These are phyloP conservation scores for Vigna nakashimae DNA, from an alignment of 306 rosid species.

Conservation along the genomic window DNA sequence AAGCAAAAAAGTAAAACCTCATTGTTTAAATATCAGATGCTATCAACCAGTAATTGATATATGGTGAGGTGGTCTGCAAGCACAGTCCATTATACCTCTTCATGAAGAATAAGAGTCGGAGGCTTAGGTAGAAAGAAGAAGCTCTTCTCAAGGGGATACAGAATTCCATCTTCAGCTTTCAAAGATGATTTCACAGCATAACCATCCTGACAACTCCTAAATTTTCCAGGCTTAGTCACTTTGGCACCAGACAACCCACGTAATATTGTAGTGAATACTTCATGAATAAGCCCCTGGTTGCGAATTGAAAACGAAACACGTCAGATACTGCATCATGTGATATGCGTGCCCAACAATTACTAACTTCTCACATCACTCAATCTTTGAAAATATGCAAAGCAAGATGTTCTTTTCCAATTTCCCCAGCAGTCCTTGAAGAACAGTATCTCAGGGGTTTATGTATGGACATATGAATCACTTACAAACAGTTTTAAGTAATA, in stretches of 20 bases:
- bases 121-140: constrained; percentile 99
- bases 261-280: constrained; percentile 87
- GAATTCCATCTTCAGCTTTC: constrained; percentile 98
- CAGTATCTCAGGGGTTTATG: not conserved
- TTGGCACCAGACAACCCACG: constrained; percentile 93
- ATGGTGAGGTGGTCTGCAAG: constrained; percentile 12
- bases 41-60: constrained; percentile 25
- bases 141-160: constrained; percentile 98
- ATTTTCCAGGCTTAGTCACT: constrained; percentile 95
- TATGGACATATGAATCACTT: not conserved
- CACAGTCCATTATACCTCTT: constrained; percentile 62
- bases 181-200: constrained; percentile 96
- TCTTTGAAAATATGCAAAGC: not conserved
- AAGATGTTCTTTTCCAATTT: constrained; percentile 32
- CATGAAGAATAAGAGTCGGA: constrained; percentile 96
- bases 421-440: constrained; percentile 31
- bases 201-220: constrained; percentile 97
- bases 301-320: constrained; percentile 30
- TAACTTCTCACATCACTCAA: constrained; percentile 14
- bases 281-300: constrained; percentile 91
- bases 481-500: constrained; percentile 37
- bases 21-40: constrained; percentile 22
- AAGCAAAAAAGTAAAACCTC: constrained; percentile 44
- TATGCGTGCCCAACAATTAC: constrained; percentile 16
- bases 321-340: constrained; percentile 32